Evolutionary conservation across 441 rosid genomes (phyloP), one percentile per base, ranked within the genome.

Genomic region (Daphne laureola): DNA sequence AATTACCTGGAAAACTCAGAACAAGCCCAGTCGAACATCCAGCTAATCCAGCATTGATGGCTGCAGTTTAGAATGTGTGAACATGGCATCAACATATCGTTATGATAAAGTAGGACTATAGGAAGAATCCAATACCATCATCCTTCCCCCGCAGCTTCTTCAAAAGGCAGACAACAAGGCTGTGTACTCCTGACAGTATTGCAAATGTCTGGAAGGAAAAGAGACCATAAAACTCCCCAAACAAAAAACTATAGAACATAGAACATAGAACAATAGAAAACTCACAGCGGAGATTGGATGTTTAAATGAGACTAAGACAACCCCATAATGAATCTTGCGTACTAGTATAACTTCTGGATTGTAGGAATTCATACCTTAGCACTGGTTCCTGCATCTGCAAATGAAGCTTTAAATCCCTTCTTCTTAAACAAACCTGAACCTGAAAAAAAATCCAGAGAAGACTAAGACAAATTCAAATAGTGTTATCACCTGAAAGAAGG

Each of bases 1-100:
- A 43, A 31, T 63, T 75, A 92, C 98, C 97, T 14, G 96, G 97
- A 73, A 79, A 80, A 68, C 98, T 91, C 64, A 86, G 71, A 71
- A 93, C 96, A 58, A 86, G 82, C 40, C 96, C 95, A 61, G 96
- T 88, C 73, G 95, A 91, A 60, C 98, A 91, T 57, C 98, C 96
- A 56, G 94, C 98, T 64, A 91, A 76, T 67, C 96, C 95, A 46
- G 93, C 84, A 78, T 88, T 91, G 51, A 81, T 63, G 65, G 76
- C 96, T 92, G 74, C 80, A 73, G 35, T 59, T 18, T 9, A 31
- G 38, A 31, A 31, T 2, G 38, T 31, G 38, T 31, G 46, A 36
- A 17, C 17, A 44, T 4, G 59, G 26, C 43, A 59, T 46, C 13
- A 61, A 15, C 4, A 4, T 14, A 53, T 27, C 9, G 36, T 46